These are phyloP conservation scores for Trematosphaeria pertusa DNA, from an alignment of 2,329 filamentous ascomycete genomes.

Conservation along the genomic window DNA sequence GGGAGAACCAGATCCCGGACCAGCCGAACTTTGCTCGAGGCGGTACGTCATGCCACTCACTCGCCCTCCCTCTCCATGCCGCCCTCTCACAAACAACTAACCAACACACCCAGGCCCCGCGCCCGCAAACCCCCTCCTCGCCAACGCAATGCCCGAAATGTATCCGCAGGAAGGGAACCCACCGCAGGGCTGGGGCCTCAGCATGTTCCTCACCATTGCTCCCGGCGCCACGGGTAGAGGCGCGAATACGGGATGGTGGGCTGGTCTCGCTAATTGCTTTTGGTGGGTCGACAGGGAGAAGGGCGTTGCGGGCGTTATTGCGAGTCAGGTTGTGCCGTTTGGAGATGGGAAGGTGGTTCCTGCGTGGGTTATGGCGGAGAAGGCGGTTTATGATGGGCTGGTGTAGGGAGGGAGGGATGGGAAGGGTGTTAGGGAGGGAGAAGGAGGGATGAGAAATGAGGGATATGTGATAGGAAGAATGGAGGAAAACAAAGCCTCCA, in stretches of 20 bases:
- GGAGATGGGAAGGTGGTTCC: slow-evolving; percentile 41
- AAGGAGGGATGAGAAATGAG: neutral
- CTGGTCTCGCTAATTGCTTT: slow-evolving; percentile 65
- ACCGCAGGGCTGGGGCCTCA: slow-evolving; percentile 71
- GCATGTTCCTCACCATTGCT: slow-evolving; percentile 60
- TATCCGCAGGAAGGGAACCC: slow-evolving; percentile 56
- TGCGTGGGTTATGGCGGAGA: slow-evolving; percentile 45
- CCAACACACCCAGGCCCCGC: slow-evolving; percentile 39
- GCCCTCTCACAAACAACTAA: slow-evolving; percentile 21
- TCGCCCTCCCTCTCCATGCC: neutral
- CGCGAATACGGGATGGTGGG: slow-evolving; percentile 62
- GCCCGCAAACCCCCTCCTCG: slow-evolving; percentile 57
- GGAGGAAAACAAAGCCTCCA: too few species aligned
- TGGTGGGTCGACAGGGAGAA: slow-evolving; percentile 70
- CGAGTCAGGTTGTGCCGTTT: slow-evolving; percentile 44
- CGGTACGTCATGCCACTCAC: neutral
- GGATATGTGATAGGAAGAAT: neutral
- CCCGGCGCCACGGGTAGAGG: slow-evolving; percentile 62
- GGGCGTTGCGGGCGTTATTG: slow-evolving; percentile 57
- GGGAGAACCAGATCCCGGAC: slow-evolving; percentile 66
- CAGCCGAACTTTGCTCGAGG: slow-evolving; percentile 59
- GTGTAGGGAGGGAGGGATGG: slow-evolving; percentile 14
- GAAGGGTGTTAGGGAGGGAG: too few species aligned
- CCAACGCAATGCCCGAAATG: slow-evolving; percentile 58
- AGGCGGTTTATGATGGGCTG: slow-evolving; percentile 46